phyloP scores from a whole-genome alignment of 2,329 filamentous ascomycete species.

The Fusarium luffae region DNA sequence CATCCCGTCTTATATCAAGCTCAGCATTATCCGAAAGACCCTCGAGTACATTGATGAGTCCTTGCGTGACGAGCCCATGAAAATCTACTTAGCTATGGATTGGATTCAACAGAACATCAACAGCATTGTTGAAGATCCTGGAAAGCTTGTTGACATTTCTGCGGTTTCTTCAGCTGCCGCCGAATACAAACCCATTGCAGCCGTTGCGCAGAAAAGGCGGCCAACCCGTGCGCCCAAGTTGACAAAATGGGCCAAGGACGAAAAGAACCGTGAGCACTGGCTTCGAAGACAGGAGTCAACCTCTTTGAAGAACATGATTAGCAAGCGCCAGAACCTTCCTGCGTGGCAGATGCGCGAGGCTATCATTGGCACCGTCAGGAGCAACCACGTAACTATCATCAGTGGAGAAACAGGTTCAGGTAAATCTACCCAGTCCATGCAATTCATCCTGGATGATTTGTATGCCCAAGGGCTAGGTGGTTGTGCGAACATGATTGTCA shows the following conservation, averaged over 20 bases:
- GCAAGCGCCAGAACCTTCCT: constrained; percentile 77
- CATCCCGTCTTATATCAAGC: constrained; percentile 90
- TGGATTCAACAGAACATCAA: constrained; percentile 91
- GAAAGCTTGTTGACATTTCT: constrained; percentile 84
- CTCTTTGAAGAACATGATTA: constrained; percentile 79
- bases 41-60: constrained; percentile 76
- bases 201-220: constrained; percentile 47
- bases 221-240: constrained; percentile 63
- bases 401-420: constrained; percentile 97
- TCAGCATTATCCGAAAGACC: constrained; percentile 85
- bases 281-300: constrained; percentile 71
- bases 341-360: constrained; percentile 86
- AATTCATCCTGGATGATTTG: constrained; percentile 93
- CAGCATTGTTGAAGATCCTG: constrained; percentile 84
- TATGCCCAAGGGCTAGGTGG: constrained; percentile 80
- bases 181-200: constrained; percentile 56
- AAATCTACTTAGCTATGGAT: constrained; percentile 86
- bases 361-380: constrained; percentile 79
- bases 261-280: constrained; percentile 75
- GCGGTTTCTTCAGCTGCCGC: constrained; percentile 76
- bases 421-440: constrained; percentile 96
- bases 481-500: constrained; percentile 91
- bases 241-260: constrained; percentile 72
- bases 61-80: constrained; percentile 86
- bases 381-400: constrained; percentile 92